Conservation (phyloP, 139 green algal genomes). For the Asterochloris erici region DNA sequence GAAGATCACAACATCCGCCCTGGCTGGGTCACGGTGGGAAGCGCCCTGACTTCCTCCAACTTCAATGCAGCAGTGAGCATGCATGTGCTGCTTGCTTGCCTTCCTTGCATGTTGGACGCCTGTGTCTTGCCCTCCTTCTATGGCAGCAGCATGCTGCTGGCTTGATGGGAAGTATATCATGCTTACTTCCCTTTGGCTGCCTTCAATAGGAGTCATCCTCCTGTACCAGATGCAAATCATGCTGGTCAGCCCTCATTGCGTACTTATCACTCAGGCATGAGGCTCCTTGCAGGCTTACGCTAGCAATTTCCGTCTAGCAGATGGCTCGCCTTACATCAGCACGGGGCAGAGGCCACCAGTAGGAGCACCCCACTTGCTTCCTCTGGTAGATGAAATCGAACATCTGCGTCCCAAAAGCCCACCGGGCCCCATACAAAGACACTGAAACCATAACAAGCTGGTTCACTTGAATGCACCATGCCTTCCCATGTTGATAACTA, state of each 20-base stretch:
- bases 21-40: slow-evolving; percentile 80
- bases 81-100: background rate
- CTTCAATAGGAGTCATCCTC: background rate
- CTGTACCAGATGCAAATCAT: background rate
- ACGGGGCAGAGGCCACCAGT: slow-evolving; percentile 35
- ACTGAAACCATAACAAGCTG: too few relatives aligned
- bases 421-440: background rate
- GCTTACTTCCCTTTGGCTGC: background rate
- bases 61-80: slow-evolving; percentile 55
- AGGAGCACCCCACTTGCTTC: slow-evolving; percentile 55
- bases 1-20: slow-evolving; percentile 83
- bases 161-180: background rate
- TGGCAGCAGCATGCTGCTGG: background rate
- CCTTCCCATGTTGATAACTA: too few relatives aligned
- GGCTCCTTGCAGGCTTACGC: slow-evolving; percentile 44
- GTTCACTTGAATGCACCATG: too few relatives aligned
- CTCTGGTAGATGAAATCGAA: slow-evolving; percentile 65
- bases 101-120: background rate
- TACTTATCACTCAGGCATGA: background rate
- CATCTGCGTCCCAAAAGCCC: slow-evolving; percentile 54
- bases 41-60: slow-evolving; percentile 61
- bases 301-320: slow-evolving; percentile 44
- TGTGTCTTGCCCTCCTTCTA: background rate
- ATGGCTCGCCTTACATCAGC: slow-evolving; percentile 47
- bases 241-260: background rate